Percentiles rank a stretch among this genome's conserved stretches.
phyloP scores from a whole-genome alignment of 441 rosid genomes.

The Pelargonium australe region DNA sequence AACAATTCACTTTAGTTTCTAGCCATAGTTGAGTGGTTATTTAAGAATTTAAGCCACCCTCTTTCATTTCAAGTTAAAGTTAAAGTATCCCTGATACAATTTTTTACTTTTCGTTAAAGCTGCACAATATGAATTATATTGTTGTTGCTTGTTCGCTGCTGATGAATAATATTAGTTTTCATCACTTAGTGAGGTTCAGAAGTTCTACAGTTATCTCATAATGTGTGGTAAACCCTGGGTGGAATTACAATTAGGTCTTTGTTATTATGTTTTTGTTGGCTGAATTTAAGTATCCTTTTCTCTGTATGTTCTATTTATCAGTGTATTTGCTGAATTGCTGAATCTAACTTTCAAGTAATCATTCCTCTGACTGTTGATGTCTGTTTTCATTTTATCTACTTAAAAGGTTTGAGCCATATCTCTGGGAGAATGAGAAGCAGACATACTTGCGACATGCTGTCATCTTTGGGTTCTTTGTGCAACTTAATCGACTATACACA shows the following conservation, averaged over 20 bases:
- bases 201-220: too few relatives aligned
- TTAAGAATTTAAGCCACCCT: too few relatives aligned
- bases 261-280: neutral
- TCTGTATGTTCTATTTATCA: neutral
- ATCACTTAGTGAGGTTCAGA: too few relatives aligned
- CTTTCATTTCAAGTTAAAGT: too few relatives aligned
- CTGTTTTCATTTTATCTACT: slow-evolving; percentile 22
- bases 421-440: slow-evolving; percentile 92
- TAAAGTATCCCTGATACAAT: too few relatives aligned
- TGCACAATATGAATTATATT: too few relatives aligned
- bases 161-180: too few relatives aligned
- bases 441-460: slow-evolving; percentile 89
- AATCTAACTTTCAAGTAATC: neutral
- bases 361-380: slow-evolving; percentile 11
- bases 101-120: too few relatives aligned
- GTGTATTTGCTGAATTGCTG: neutral
- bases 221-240: too few relatives aligned
- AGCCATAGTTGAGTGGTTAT: too few relatives aligned
- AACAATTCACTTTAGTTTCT: too few relatives aligned
- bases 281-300: neutral
- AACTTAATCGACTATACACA: slow-evolving; percentile 80
- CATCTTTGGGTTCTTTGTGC: slow-evolving; percentile 96
- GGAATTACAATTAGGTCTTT: neutral
- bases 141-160: too few relatives aligned
- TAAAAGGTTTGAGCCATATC: slow-evolving; percentile 76